Conservation (phyloP, 495 filamentous ascomycete genomes). For the Letharia lupina region DNA sequence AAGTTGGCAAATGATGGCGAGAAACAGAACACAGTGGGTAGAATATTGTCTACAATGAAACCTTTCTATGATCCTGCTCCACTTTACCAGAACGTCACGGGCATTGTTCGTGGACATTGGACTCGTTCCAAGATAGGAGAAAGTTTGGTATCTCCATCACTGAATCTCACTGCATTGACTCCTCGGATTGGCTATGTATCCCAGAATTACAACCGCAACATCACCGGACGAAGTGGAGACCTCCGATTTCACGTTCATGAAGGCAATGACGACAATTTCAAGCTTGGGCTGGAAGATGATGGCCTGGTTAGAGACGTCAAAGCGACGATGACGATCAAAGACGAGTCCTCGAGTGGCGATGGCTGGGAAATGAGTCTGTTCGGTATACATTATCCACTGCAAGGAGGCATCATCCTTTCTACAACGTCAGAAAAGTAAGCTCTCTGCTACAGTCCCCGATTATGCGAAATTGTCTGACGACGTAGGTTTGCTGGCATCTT, state of each 20-base stretch:
- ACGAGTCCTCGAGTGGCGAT: conserved; percentile 54
- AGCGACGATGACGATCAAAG: conserved; percentile 60
- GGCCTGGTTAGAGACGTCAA: conserved; percentile 50
- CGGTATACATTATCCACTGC: conserved; percentile 72
- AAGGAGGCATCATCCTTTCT: conserved; percentile 67
- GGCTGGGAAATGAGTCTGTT: conserved; percentile 67
- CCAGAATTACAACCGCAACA: conserved; percentile 56
- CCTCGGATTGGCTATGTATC: conserved; percentile 43
- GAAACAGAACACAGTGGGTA: conserved; percentile 36
- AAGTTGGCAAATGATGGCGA: background rate
- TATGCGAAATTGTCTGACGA: background rate
- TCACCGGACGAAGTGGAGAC: conserved; percentile 49
- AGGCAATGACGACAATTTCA: conserved; percentile 30
- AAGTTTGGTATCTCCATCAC: conserved; percentile 21
- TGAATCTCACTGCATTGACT: conserved; percentile 47
- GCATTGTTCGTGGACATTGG: conserved; percentile 69
- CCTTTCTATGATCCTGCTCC: conserved; percentile 39
- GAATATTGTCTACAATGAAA: conserved; percentile 36
- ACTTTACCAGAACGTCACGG: conserved; percentile 75
- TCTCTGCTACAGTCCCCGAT: background rate
- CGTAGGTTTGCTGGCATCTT: conserved; percentile 69
- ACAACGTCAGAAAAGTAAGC: conserved; percentile 73
- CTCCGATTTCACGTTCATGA: conserved; percentile 41
- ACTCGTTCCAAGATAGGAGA: conserved; percentile 38
- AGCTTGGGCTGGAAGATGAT: conserved; percentile 18